Evolutionary conservation across 768 basidiomycete genomes (phyloP), one percentile per base, ranked within the genome.

Genomic region (Crassisporium funariophilum): DNA sequence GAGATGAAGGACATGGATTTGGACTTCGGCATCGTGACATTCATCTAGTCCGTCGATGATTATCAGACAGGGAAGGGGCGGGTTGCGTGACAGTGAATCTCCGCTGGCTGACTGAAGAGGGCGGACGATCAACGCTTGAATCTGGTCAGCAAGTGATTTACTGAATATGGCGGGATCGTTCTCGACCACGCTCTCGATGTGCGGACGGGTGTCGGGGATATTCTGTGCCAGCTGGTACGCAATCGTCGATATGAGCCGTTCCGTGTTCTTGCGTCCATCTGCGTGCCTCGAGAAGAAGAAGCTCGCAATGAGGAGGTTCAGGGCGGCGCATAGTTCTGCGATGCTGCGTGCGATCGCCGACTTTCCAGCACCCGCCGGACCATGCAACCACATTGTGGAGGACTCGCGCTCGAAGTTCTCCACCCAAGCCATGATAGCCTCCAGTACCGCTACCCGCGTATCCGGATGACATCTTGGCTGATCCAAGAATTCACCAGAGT

Each of bases 31-130:
- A 1, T 38, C 54, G 0, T 46, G 27, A 22, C 61, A 62, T 42
- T 63, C 63, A 35, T 67, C 66, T 2, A 67, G 46, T 1, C 62
- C 64, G 44, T 67, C 66, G n/a, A 62, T 55, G 17, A 58, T 41
- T 7, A 56, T 42, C 16, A 47, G 7, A 7, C 29, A 10, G 27
- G 24, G 19, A 35, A 35, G 29, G 27, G 43, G n/a, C 5, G n/a
- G n/a, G n/a, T n/a, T n/a, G n/a, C n/a, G n/a, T n/a, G n/a, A n/a
- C n/a, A n/a, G n/a, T n/a, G n/a, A n/a, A n/a, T 22, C 5, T 2
- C n/a, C 19, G 1, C 5, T 22, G n/a, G 15, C n/a, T 31, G 11
- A 25, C 20, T 13, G 19, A 17, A 57, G 44, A 2, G 60, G 52
- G 13, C 50, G 31, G 4, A 52, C 29, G 6, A 59, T 40, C 10